Evolutionary conservation across 1,284 basidiomycete species (phyloP), one percentile per base, ranked within the genome.

Genomic region (Ustilago sp.): DNA sequence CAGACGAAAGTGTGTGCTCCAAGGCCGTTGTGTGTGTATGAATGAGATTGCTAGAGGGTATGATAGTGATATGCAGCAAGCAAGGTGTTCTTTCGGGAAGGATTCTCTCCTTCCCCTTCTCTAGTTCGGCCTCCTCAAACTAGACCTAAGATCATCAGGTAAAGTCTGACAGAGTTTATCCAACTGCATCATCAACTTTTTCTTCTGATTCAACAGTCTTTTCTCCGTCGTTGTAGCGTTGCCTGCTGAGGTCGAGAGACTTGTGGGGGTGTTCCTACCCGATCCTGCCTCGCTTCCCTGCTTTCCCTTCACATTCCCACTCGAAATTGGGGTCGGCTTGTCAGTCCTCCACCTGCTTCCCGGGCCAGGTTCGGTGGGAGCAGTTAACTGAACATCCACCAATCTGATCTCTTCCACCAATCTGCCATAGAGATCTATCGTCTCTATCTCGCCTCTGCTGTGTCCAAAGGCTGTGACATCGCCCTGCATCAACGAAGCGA

Each of bases 341-440:
- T 80, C 72, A 0, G 69, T 80, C 3, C 79, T 47, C 80, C 83
- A 84, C 28, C 83, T 59, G 28, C 67, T 74, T 0, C 80, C 74
- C 4, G 80, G 80, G 2, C 80, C 83, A 0, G 74, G 73, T 39
- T 74, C 69, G 8, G 66, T 59, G 2, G 80, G 75, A 5, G 50
- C 23, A 15, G 74, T 74, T 2, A 82, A 47, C 19, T 74, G 69
- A 2, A 71, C 67, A 45, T 84, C 81, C 0, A 84, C 74, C 32
- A 66, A 41, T 3, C 69, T 51, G 13, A 84, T 81, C 59, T 84
- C 80, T 41, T 80, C 79, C 7, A 80, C 74, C 17, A 84, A 54
- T 1, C 83, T 59, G 1, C 69, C 47, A 47, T 80, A 84, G 0
- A 84, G 68, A 48, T 84, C 83, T 28, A 83, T 72, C 17, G 77